These are phyloP conservation scores for Aspergillus fijiensis DNA, from an alignment of 2,329 filamentous ascomycete species.

Conservation along the genomic window DNA sequence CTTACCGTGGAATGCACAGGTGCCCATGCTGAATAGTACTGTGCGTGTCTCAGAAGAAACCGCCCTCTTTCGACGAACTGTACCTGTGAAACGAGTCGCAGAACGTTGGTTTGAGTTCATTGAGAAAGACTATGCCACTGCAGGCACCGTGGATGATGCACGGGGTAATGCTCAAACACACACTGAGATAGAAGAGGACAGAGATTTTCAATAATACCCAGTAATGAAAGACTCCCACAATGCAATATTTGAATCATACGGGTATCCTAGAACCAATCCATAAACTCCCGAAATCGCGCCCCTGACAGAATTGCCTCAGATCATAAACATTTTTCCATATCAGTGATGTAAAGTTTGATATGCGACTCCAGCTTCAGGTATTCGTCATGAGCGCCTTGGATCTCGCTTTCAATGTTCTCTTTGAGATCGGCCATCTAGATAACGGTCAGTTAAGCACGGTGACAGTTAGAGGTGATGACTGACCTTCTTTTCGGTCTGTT, in stretches of 20 bases:
- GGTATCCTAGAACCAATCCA: slow-evolving; percentile 42
- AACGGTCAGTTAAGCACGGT: slow-evolving; percentile 21
- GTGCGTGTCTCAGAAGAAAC: slow-evolving; percentile 49
- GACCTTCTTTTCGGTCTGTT: slow-evolving; percentile 99
- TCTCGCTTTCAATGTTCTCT: slow-evolving; percentile 93
- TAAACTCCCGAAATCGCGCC: slow-evolving; percentile 36
- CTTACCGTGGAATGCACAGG: slow-evolving; percentile 48
- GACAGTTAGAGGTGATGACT: slow-evolving; percentile 7
- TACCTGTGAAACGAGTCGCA: slow-evolving; percentile 58
- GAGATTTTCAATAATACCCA: slow-evolving; percentile 20
- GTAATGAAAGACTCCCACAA: slow-evolving; percentile 20
- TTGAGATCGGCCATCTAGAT: slow-evolving; percentile 91
- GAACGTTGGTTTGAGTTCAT: slow-evolving; percentile 66
- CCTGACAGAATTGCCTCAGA: slow-evolving; percentile 13
- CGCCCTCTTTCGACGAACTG: slow-evolving; percentile 58
- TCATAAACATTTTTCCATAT: slow-evolving; percentile 89
- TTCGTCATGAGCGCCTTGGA: slow-evolving; percentile 85
- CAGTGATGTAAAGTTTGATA: slow-evolving; percentile 95
- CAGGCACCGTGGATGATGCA: slow-evolving; percentile 9
- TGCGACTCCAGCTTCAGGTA: slow-evolving; percentile 98
- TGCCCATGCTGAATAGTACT: slow-evolving; percentile 64
- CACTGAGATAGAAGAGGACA: slow-evolving; percentile 13
- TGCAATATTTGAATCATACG: slow-evolving; percentile 30
- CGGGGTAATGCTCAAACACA: background rate
- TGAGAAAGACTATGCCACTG: slow-evolving; percentile 29